phyloP scores from a whole-genome alignment of 139 green algal species.

The Coccomyxa sp. region DNA sequence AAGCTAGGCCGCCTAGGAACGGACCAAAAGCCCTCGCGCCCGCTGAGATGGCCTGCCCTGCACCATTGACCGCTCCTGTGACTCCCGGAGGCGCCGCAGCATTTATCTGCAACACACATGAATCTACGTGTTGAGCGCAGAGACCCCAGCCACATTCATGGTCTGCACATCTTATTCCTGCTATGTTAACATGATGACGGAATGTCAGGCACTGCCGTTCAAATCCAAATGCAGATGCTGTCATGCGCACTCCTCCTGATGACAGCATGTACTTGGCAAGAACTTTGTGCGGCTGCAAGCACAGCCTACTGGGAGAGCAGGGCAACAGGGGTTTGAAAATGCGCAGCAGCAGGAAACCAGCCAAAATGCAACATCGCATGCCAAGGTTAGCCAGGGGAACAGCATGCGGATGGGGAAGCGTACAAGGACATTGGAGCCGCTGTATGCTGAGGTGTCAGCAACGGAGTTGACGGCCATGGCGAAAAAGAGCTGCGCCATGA shows the following conservation, averaged over 20 bases:
- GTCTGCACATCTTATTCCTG: neutral
- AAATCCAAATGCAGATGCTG: neutral
- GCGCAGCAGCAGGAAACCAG: neutral
- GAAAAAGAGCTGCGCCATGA: neutral
- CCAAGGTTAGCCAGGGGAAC: neutral
- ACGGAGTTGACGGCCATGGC: neutral
- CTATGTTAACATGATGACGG: neutral
- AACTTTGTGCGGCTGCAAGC: neutral
- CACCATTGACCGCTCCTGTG: neutral
- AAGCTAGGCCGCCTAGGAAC: neutral
- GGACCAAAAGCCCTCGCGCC: neutral
- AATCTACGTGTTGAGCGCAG: neutral
- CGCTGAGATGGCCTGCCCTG: neutral
- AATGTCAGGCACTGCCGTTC: neutral
- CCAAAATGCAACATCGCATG: neutral
- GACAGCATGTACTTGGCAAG: neutral
- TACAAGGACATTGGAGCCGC: neutral
- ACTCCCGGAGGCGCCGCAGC: neutral
- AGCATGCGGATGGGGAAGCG: neutral
- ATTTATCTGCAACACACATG: neutral
- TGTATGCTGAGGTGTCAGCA: neutral
- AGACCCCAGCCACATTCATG: neutral
- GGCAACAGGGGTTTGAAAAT: neutral
- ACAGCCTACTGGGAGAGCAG: too few relatives aligned
- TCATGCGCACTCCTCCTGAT: neutral